A percentile compares a stretch with the other conserved stretches of the same genome.
Evolutionary conservation across 78 protist species (phyloP).

Genomic region (Ministeria vibrans): DNA sequence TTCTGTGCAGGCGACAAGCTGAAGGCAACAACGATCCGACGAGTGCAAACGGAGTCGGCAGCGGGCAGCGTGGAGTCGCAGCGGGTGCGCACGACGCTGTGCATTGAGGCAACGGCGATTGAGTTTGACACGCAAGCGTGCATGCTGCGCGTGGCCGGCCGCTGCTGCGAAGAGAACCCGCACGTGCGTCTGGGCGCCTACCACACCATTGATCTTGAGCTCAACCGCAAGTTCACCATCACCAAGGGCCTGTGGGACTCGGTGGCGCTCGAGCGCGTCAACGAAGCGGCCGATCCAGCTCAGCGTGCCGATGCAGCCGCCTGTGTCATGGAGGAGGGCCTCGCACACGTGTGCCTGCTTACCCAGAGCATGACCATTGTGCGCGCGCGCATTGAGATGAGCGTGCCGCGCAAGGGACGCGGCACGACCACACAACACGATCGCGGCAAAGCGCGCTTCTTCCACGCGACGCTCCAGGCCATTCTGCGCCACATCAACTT

Average conservation of each 20-base stretch:
- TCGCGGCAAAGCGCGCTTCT: conserved; percentile 44
- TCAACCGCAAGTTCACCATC: conserved; percentile 47
- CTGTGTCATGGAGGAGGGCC: conserved; percentile 41
- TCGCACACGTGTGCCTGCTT: conserved; percentile 71
- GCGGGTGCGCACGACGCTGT: conserved; percentile 46
- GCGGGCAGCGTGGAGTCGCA: conserved; percentile 61
- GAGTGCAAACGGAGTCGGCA: conserved; percentile 49
- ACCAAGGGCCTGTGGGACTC: conserved; percentile 72
- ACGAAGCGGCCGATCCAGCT: conserved; percentile 50
- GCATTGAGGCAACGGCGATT: conserved; percentile 40
- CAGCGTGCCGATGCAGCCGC: conserved; percentile 78
- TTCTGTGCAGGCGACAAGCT: conserved; percentile 31
- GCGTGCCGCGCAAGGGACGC: conserved; percentile 41
- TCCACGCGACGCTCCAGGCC: conserved; percentile 51
- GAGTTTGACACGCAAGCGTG: conserved; percentile 64
- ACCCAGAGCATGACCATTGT: conserved; percentile 68
- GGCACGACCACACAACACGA: background rate
- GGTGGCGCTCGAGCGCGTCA: conserved; percentile 50
- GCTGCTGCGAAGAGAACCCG: conserved; percentile 49
- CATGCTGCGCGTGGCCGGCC: conserved; percentile 58
- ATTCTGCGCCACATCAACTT: conserved; percentile 63
- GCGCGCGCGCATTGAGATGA: conserved; percentile 49
- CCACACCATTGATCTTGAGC: conserved; percentile 79
- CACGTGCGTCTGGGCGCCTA: conserved; percentile 62
- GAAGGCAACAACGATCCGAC: conserved; percentile 12